Percentiles rank a stretch among this genome's conserved stretches.
Conservation (phyloP, 2,329 filamentous ascomycete genomes). For the Xylariaceae sp. region DNA sequence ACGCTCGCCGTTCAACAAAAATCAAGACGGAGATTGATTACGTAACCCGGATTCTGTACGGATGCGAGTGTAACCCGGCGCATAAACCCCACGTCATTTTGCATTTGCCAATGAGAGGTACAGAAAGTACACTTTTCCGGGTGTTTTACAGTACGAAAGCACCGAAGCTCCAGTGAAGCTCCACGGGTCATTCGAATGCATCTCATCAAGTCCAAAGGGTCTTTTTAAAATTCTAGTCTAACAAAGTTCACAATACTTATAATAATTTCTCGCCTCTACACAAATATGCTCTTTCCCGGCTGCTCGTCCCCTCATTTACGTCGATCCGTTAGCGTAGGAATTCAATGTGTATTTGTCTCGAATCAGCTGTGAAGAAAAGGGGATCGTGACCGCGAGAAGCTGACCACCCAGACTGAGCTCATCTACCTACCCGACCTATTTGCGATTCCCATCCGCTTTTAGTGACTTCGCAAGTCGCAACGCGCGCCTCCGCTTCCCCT, state of each 20-base stretch:
- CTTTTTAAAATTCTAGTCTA: not conserved
- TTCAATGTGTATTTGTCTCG: not conserved
- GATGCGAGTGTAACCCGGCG: not conserved
- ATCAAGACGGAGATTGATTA: not conserved
- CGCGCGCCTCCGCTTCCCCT: slow-evolving; percentile 9
- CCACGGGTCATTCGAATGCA: slow-evolving; percentile 11
- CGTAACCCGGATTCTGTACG: not conserved
- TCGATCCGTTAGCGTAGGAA: not conserved
- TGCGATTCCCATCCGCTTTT: not conserved
- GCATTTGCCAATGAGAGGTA: slow-evolving; percentile 14
- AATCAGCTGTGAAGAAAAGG: not conserved
- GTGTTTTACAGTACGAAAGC: not conserved
- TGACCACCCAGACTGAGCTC: not conserved
- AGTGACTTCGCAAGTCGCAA: slow-evolving; percentile 7
- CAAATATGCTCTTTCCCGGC: not conserved
- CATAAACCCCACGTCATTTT: slow-evolving; percentile 25
- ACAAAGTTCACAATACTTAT: not conserved
- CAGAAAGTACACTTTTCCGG: not conserved
- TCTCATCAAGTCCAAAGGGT: not conserved
- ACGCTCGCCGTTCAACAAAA: no score
- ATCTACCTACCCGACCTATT: not conserved
- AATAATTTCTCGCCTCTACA: no score
- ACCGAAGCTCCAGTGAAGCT: not conserved
- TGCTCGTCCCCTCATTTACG: not conserved
- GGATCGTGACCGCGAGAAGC: not conserved